Evolutionary conservation across 768 basidiomycete genomes (phyloP).

Genomic region (Leccinum broughii): DNA sequence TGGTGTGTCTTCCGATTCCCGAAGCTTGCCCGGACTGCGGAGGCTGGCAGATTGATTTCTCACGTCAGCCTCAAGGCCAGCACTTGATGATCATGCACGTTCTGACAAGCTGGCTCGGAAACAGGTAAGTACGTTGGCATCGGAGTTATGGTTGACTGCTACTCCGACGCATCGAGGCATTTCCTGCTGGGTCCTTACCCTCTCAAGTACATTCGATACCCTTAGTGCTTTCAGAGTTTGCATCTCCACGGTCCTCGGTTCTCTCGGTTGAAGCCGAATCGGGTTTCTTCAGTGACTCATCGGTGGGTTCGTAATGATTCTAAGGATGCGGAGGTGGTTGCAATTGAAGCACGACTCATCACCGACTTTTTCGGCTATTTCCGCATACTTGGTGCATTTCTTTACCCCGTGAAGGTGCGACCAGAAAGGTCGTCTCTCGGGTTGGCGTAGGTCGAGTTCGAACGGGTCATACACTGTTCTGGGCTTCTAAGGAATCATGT

Average conservation of each 20-base stretch:
- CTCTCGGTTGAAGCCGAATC: conserved; percentile 40
- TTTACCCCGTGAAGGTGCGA: conserved; percentile 10
- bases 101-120: not conserved
- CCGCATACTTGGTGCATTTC: not conserved
- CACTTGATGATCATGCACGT: not conserved
- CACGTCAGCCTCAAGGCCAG: not conserved
- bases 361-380: conserved; percentile 8
- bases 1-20: too few relatives aligned
- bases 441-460: conserved; percentile 8
- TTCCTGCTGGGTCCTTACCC: not conserved
- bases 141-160: too few relatives aligned
- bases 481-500: not conserved
- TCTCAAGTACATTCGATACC: conserved; percentile 7
- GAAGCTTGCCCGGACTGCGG: too few relatives aligned
- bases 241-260: conserved; percentile 10
- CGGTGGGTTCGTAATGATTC: too few relatives aligned
- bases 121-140: not conserved
- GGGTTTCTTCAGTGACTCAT: conserved; percentile 44
- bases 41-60: not conserved
- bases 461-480: conserved; percentile 1
- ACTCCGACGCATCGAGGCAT: conserved; percentile 2
- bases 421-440: conserved; percentile 3
- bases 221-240: conserved; percentile 5
- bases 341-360: conserved; percentile 8
- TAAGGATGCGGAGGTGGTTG: conserved; percentile 57